Conservation (phyloP, 768 basidiomycete species). For the Porpolomopsis calyptriformis region DNA sequence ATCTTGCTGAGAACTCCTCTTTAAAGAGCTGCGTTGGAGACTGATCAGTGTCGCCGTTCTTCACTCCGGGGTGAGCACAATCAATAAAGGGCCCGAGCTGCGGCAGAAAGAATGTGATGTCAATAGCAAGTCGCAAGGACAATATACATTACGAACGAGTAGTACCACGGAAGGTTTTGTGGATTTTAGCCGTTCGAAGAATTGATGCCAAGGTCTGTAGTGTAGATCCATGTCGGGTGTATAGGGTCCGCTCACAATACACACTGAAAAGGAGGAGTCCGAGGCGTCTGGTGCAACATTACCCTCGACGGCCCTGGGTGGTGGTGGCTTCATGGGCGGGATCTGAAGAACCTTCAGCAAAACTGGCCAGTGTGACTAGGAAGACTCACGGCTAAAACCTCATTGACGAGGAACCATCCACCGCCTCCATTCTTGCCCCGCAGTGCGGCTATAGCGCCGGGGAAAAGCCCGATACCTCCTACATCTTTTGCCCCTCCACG, state of each 20-base stretch:
- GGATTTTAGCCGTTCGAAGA: conserved; percentile 51
- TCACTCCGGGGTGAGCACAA: conserved; percentile 59
- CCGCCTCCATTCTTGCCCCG: conserved; percentile 89
- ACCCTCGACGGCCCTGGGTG: conserved; percentile 28
- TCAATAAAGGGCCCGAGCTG: conserved; percentile 94
- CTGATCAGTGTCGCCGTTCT: conserved; percentile 59
- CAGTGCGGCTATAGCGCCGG: conserved; percentile 78
- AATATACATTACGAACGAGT: conserved; percentile 40
- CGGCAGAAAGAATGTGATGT: background rate
- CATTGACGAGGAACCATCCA: conserved; percentile 73
- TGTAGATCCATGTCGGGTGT: conserved; percentile 67
- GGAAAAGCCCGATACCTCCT: conserved; percentile 67
- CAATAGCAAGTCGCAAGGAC: conserved; percentile 1
- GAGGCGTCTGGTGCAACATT: conserved; percentile 9
- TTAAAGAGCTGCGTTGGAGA: conserved; percentile 61
- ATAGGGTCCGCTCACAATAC: conserved; percentile 78
- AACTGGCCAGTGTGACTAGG: background rate
- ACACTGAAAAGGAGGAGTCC: conserved; percentile 44
- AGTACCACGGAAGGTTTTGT: conserved; percentile 68
- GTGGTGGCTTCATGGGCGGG: conserved; percentile 53
- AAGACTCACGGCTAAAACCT: conserved; percentile 63
- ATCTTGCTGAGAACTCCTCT: conserved; percentile 43
- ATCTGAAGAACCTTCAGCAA: conserved; percentile 33
- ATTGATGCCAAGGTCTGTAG: conserved; percentile 58
- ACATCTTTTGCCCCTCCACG: conserved; percentile 52